Evolutionary conservation across 768 basidiomycete species (phyloP), one percentile per base, ranked within the genome.

Genomic region (Baorangia bicolor): DNA sequence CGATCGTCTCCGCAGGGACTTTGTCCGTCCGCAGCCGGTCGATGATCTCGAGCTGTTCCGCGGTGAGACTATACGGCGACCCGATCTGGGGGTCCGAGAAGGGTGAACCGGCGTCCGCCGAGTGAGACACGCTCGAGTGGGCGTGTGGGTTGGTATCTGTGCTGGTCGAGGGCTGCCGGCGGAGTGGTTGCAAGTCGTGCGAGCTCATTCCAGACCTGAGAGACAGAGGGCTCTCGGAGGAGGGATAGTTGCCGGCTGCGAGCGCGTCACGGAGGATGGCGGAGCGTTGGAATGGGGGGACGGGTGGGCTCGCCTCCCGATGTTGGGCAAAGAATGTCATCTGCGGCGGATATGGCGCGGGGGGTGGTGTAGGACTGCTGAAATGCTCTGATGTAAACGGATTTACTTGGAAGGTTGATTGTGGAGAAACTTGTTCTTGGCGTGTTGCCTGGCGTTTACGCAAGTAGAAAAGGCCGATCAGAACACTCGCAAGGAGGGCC

Each of bases 1-100:
- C 7, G 18, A 67, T 53, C 23, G 57, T 59, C n/a, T 63, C 64
- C 6, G 23, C 18, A 4, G 66, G 64, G 3, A 58, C 54, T 9
- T 33, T 50, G 33, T 55, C 42, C 31, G 7, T 14, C 7, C 51
- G 49, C 38, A 69, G 11, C 16, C 25, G 61, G 2, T 58, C 40
- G 23, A 67, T 40, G 35, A 57, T 25, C 23, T 58, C 54, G 27
- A 56, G 23, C 42, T 67, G 67, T 1, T 45, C 45, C n/a, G 37
- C 18, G 4, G 58, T 65, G 21, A 68, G 55, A 38, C 39, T 37
- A 16, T 51, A 41, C 16, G 34, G 46, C 41, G 49, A 31, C 14
- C 28, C 4, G 4, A 20, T 13, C 28, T 25, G 28, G 2, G 55
- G 1, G 23, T 55, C 58, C 5, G n/a, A 38, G n/a, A 38, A 35